Percentiles rank a stretch among this genome's conserved stretches.
These are phyloP conservation scores for Cairneyella variabilis DNA, from an alignment of 495 filamentous ascomycete species.

Conservation along the genomic window DNA sequence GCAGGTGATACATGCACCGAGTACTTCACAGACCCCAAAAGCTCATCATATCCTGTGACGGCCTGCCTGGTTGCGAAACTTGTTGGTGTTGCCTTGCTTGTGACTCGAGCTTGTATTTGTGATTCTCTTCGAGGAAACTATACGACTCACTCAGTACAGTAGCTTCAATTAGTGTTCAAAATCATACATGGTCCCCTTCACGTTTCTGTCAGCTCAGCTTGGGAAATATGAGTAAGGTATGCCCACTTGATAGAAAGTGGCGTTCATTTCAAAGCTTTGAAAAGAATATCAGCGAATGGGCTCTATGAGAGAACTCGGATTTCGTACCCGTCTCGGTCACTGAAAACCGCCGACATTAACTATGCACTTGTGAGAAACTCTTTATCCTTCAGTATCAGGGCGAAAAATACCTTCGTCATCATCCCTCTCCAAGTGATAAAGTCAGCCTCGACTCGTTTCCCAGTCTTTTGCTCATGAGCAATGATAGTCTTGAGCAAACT, in stretches of 20 bases:
- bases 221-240: not conserved
- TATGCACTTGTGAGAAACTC: slow-evolving; percentile 29
- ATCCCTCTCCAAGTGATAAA: slow-evolving; percentile 95
- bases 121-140: slow-evolving; percentile 93
- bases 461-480: slow-evolving; percentile 62
- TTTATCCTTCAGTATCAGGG: not conserved
- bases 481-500: slow-evolving; percentile 73
- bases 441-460: slow-evolving; percentile 66
- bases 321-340: slow-evolving; percentile 69
- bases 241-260: slow-evolving; percentile 80
- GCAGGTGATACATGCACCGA: slow-evolving; percentile 9
- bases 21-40: slow-evolving; percentile 48
- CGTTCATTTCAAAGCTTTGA: slow-evolving; percentile 90
- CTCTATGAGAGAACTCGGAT: not conserved
- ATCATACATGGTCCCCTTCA: slow-evolving; percentile 72
- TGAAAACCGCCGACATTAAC: slow-evolving; percentile 84
- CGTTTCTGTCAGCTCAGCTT: slow-evolving; percentile 19
- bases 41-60: slow-evolving; percentile 63
- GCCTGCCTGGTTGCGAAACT: slow-evolving; percentile 47
- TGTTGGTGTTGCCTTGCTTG: slow-evolving; percentile 45
- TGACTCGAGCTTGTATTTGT: slow-evolving; percentile 55
- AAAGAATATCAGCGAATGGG: slow-evolving; percentile 3
- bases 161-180: not conserved
- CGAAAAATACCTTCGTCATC: slow-evolving; percentile 80
- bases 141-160: slow-evolving; percentile 14